Base-by-base conservation (phyloP, 2,329 filamentous ascomycete species). In the Fusarium buxicola region DNA sequence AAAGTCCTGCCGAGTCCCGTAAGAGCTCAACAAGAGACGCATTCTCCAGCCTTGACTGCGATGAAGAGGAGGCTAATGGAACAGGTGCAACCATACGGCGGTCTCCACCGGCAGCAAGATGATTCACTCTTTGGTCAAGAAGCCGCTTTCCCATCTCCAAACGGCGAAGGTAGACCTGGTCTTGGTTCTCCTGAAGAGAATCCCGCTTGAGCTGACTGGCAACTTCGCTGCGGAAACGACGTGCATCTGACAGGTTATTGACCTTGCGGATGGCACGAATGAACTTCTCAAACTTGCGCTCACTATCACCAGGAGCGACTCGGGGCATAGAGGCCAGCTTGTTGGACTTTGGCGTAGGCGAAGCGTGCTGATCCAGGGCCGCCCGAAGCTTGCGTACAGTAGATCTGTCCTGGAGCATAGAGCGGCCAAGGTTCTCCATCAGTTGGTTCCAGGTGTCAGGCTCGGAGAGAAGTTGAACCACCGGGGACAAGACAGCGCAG, bases 401-500 rank as follows among this genome's bases (percentile, higher is more conserved):
- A 63, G 96, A 98, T 32, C 96, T 88, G 74, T 99, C 96, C 75
- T 98, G 95, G 36, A 99, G 83, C 80, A 96, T 90, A 24, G 90
- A 90, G 45, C 92, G 89, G 15, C 93, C 91, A 76, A 89, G 92
- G 53, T 89, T 94, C 76, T 98, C 94, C 84, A 98, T 92, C 58
- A 97, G 77, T 75, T 97, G 94, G 71, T 99, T 98, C 94, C 94
- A 99, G 8, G 91, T 96, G 78, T 99, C 96, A 2, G 96, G 94
- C 68, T 99, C 94, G 6, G 92, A 87, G 15, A 99, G 80, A 60
- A 93, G 81, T 69, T 90, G 88, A 73, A 97, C 83, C 18, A 96
- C 80, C 1, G 95, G 95, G 36, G 88, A 89, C 32, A 99, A 80
- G 34, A 99, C 89, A n/a, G 92, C 92, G 75, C 95, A 97, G 18